phyloP scores from a whole-genome alignment of 2,329 filamentous ascomycete genomes.

The Fusarium pseudograminearum region DNA sequence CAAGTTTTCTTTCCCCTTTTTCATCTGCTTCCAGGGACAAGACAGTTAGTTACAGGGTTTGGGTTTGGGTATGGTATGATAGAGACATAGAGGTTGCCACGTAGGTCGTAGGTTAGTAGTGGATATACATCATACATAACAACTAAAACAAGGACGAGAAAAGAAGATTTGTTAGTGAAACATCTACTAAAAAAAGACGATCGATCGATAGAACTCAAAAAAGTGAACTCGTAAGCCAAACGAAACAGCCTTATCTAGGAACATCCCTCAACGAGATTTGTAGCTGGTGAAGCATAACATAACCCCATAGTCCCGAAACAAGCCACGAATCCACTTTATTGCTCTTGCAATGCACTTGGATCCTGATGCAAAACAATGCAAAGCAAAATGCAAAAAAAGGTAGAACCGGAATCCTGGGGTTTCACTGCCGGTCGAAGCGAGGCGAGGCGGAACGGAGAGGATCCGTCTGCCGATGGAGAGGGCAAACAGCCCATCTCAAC shows the following conservation, averaged over 20 bases:
- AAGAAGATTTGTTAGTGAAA: background rate
- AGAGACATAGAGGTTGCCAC: constrained; percentile 21
- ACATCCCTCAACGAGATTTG: background rate
- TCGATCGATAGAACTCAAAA: constrained; percentile 28
- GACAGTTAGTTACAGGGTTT: constrained; percentile 18
- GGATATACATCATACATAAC: background rate
- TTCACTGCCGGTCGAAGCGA: constrained; percentile 39
- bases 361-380: constrained; percentile 23
- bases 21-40: constrained; percentile 2
- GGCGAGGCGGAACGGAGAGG: constrained; percentile 14
- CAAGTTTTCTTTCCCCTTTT: constrained; percentile 15
- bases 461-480: constrained; percentile 1
- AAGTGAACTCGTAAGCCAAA: constrained; percentile 12
- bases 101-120: constrained; percentile 23
- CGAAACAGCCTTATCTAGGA: constrained; percentile 11
- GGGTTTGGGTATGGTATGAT: constrained; percentile 2
- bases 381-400: background rate
- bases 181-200: constrained; percentile 1
- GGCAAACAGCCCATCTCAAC: background rate
- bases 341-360: constrained; percentile 2
- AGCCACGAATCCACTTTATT: constrained; percentile 19
- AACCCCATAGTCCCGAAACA: constrained; percentile 39
- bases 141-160: constrained; percentile 7
- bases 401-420: constrained; percentile 27
- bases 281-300: constrained; percentile 23